Evolutionary conservation across 805 yeast genomes (phyloP), one percentile per base, ranked within the genome.

Genomic region (Metschnikowia bowlesiae): DNA sequence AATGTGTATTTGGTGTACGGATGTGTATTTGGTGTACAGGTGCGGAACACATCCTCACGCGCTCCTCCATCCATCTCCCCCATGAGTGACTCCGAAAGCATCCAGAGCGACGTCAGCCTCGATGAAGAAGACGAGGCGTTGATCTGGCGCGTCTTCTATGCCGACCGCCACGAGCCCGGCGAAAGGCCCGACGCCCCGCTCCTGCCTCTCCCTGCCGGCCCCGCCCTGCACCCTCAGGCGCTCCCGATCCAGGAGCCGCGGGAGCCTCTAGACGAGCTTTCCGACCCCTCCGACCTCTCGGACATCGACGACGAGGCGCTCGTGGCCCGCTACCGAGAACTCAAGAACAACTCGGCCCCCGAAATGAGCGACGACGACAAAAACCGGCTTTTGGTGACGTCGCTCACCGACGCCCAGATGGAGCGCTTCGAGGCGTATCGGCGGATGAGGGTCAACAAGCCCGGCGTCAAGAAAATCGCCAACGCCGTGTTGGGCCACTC

Each of bases 401-500:
- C 83, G 55, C 80, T 92, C 64, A 85, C 86, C 55, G 80, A 80
- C n/a, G 87, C 83, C 30, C 97, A 92, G 63, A 84, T 87, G 83
- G 83, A 84, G 50, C 69, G 96, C 46, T 92, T 89, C 66, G 97
- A 90, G 64, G 87, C 86, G 22, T 90, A 83, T 67, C 78, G 96
- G 56, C 75, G 98, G 57, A 84, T 96, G 38, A 71, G 70, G 3
- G 63, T 73, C 10, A 74, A 73, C 53, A 83, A 85, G 53, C 79
- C 83, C 3, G 87, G 91, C 3, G 86, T 92, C 8, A 87, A 86
- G 65, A 87, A 87, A 63, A 71, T 90, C 26, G 91, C 95, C 10
- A 84, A 85, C 58, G 80, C 86, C 29, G 85, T 87, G 0, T 71
- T 89, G 44, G 90, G 89, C 39, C 96, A 90, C 63, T 82, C 84